A percentile compares a stretch with the other conserved stretches of the same genome.
These are phyloP conservation scores for Pseudogymnoascus sp. DNA, from an alignment of 2,329 filamentous ascomycete genomes.

Conservation along the genomic window DNA sequence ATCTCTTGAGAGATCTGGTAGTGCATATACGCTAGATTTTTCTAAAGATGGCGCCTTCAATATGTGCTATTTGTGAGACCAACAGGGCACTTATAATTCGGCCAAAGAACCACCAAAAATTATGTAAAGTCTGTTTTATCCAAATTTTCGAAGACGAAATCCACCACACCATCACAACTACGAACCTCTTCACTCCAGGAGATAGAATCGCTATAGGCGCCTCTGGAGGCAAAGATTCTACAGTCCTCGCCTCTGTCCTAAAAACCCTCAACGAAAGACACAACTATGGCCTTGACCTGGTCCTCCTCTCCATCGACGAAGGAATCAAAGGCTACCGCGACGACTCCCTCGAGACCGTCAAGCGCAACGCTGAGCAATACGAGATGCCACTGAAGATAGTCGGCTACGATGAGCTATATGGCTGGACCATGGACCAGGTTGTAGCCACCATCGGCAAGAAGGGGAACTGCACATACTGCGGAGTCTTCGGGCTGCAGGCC, in stretches of 20 bases:
- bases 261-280: slow-evolving; percentile 91
- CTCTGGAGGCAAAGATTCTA: slow-evolving; percentile 95
- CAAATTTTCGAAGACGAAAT: slow-evolving; percentile 84
- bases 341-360: slow-evolving; percentile 92
- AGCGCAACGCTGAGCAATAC: slow-evolving; percentile 86
- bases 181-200: slow-evolving; percentile 72
- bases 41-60: slow-evolving; percentile 62
- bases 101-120: slow-evolving; percentile 89
- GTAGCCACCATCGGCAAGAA: slow-evolving; percentile 96
- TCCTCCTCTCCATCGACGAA: slow-evolving; percentile 89
- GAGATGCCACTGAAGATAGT: slow-evolving; percentile 87
- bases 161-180: slow-evolving; percentile 82
- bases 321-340: slow-evolving; percentile 96
- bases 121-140: slow-evolving; percentile 88
- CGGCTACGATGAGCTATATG: slow-evolving; percentile 88
- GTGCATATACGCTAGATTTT: slow-evolving; percentile 12
- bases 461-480: slow-evolving; percentile 98
- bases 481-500: slow-evolving; percentile 90
- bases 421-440: slow-evolving; percentile 99
- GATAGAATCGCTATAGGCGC: slow-evolving; percentile 92
- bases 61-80: slow-evolving; percentile 69
- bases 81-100: slow-evolving; percentile 82
- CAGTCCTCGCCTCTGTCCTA: slow-evolving; percentile 86
- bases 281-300: slow-evolving; percentile 76
- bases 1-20: slow-evolving; percentile 10